Base-by-base conservation (phyloP, 2,329 filamentous ascomycete genomes). In the Chaetomium olivaceum region DNA sequence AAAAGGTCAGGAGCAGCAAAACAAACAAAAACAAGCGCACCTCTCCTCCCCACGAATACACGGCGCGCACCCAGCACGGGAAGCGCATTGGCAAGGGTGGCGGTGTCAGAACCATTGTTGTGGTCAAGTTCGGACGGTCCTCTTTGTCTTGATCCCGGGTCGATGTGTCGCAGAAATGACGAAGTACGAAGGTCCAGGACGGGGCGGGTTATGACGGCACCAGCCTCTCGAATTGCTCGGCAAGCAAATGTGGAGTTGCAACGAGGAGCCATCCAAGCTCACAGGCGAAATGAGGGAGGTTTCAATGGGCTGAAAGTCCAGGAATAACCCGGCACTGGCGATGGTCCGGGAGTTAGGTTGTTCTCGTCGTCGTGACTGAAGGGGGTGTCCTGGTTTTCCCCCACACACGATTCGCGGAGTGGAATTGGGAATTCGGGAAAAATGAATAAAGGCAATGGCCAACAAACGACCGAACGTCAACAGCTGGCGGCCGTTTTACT, bases 41-140 rank as follows among this genome's bases (percentile, higher is more conserved):
- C 83, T 97, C 93, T 81, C 93, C 93, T 78, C 92, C 92, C 91
- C 92, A 97, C 21, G 92, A 96, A 78, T 96, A 97, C 52, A 96
- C 87, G 48, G 93, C 93, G 78, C 92, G 87, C 76, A 91, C 93
- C 92, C 92, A 96, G 79, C 92, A 96, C 65, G 93, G 93, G 76
- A 96, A 96, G 74, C 87, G 88, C 74, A 85, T 87, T 14, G 92
- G 93, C 69, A 95, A 80, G 74, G 84, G 80, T 70, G 81, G 84
- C 67, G 86, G 83, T 77, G 82, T 80, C 61, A 82, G 80, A 68
- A 81, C 80, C 85, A 87, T 88, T 57, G 52, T 71, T 58, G 64
- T 62, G 46, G 48, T 31, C 58, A 62, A 33, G 55, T 52, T 33
- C 8, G 50, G 31, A 14, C 11, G 11, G 12, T 48, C 29, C 19